phyloP scores from a whole-genome alignment of 2,329 filamentous ascomycete species.

The Fusarium nygamai region DNA sequence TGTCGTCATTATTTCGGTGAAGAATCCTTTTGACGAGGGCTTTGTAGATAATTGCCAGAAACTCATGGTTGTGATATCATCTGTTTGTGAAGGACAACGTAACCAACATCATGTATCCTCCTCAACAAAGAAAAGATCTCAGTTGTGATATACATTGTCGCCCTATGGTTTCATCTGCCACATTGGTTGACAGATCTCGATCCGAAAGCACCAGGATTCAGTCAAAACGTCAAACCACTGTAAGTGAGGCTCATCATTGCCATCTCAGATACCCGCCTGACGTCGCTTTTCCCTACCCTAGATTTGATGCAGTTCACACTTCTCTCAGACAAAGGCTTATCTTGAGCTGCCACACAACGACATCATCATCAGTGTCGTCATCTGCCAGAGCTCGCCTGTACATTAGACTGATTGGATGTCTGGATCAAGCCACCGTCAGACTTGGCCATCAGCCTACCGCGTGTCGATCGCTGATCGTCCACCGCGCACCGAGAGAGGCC shows the following conservation, averaged over 20 bases:
- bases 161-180: not conserved
- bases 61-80: not conserved
- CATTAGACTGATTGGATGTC: conserved; percentile 14
- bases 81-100: not conserved
- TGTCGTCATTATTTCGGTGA: not conserved
- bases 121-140: conserved; percentile 5
- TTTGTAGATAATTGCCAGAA: not conserved
- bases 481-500: conserved; percentile 22
- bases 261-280: not conserved
- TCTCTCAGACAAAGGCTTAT: conserved; percentile 3
- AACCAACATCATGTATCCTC: not conserved
- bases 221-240: not conserved
- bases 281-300: conserved; percentile 6
- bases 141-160: not conserved
- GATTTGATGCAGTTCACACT: not conserved
- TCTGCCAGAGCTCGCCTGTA: conserved; percentile 10
- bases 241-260: conserved; percentile 13
- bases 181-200: conserved; percentile 2
- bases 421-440: conserved; percentile 22
- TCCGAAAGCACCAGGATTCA: not conserved
- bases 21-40: not conserved
- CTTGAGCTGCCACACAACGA: conserved; percentile 3
- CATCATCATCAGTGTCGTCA: conserved; percentile 28
- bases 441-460: conserved; percentile 20
- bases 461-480: conserved; percentile 30